Evolutionary conservation across 2,329 filamentous ascomycete species (phyloP), one percentile per base, ranked within the genome.

Genomic region (Cryphonectria nitschkei): DNA sequence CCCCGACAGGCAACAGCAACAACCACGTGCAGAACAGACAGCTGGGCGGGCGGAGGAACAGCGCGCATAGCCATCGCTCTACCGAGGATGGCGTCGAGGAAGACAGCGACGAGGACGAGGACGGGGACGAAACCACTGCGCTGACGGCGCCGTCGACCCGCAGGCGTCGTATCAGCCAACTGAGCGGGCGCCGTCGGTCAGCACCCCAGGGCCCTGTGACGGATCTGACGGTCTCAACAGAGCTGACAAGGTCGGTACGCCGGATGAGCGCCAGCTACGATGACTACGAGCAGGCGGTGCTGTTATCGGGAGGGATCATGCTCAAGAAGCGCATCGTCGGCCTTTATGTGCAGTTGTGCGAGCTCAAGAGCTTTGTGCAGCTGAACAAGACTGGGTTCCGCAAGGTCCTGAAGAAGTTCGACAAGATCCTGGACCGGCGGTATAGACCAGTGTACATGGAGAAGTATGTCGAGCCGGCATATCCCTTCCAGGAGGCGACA

Each of bases 381-480:
- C 89, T 99, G 73, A 99, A 99, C 85, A 92, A 93, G 82, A 99
- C 96, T 0, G 96, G 96, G 16, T 99, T 99, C 82, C 89, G 91
- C 77, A 99, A 99, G 82, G 95, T 97, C 0, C 83, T 98, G 75
- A 99, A 99, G 83, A 99, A 99, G 81, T 99, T 96, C 78, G 96
- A 99, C 86, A 99, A 99, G 85, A 98, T 93, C 70, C 83, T 97
- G 70, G 92, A 98, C 80, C 91, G 91, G 74, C 91, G 91, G 76
- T 84, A 98, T 69, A 94, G 95, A 75, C 84, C 88, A 19, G 84
- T 86, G 62, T 99, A 97, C 79, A 89, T 98, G 80, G 86, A 89
- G 69, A 83, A 88, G 43, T 86, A 88, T 50, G 94, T 99, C 68
- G 89, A 93, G 70, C 85, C 90, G 0, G 92, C 95, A 0, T 93